These are phyloP conservation scores for Candida vaughaniae DNA, from an alignment of 805 yeast species.

Conservation along the genomic window DNA sequence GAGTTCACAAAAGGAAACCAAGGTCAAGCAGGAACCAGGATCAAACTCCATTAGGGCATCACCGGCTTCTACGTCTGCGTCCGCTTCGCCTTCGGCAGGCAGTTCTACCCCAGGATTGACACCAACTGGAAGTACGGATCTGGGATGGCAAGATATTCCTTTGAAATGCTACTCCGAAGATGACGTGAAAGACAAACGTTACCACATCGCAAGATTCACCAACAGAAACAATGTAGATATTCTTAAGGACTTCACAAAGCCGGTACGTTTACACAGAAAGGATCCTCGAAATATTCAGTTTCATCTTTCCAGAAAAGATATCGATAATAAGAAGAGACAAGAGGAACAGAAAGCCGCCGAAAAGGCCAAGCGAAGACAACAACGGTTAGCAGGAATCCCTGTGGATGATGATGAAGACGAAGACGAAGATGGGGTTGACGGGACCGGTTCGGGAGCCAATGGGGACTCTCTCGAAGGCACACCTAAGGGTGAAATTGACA, in stretches of 20 bases:
- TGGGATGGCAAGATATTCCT: constrained; percentile 52
- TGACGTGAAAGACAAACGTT: constrained; percentile 70
- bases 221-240: constrained; percentile 73
- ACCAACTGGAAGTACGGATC: constrained; percentile 10
- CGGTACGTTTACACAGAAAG: constrained; percentile 86
- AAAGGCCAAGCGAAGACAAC: constrained; percentile 18
- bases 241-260: constrained; percentile 65
- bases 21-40: neutral
- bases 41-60: neutral
- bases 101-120: constrained; percentile 1
- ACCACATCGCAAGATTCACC: constrained; percentile 81
- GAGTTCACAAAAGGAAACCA: too few relatives aligned
- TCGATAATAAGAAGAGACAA: constrained; percentile 52
- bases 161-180: constrained; percentile 71
- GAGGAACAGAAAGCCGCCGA: constrained; percentile 27
- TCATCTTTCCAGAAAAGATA: constrained; percentile 74
- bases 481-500: constrained; percentile 39
- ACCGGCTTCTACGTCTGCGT: neutral
- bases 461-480: constrained; percentile 8
- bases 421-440: constrained; percentile 9
- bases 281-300: constrained; percentile 91
- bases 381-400: constrained; percentile 16
- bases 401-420: constrained; percentile 20
- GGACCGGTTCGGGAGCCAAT: constrained; percentile 9
- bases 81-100: constrained; percentile 2